phyloP scores from a whole-genome alignment of 345 rosid genomes.

The Boechera retrofracta region DNA sequence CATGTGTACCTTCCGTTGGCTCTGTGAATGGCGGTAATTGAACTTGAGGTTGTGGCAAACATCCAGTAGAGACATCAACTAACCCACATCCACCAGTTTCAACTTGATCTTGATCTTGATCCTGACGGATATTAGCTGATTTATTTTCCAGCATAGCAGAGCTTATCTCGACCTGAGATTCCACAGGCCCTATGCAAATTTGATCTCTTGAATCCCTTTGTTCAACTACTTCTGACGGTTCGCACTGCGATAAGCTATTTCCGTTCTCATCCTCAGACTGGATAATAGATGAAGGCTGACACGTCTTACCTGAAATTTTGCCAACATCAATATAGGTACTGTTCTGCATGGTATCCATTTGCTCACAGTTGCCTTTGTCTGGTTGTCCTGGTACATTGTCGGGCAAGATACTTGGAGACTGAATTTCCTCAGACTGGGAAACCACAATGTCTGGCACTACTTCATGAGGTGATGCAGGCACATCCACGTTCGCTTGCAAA shows the following conservation, averaged over 20 bases:
- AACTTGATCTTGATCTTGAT: conserved; percentile 12
- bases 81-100: conserved; percentile 9
- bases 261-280: conserved; percentile 30
- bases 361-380: not conserved
- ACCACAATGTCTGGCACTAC: too few species aligned
- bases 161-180: conserved; percentile 12
- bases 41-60: conserved; percentile 6
- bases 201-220: conserved; percentile 7
- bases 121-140: conserved; percentile 1
- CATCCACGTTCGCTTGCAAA: not conserved
- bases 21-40: not conserved
- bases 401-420: not conserved
- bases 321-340: not conserved
- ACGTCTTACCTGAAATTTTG: not conserved
- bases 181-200: not conserved
- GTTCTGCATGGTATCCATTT: conserved; percentile 16
- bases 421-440: too few species aligned
- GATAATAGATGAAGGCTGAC: conserved; percentile 12
- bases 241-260: conserved; percentile 7
- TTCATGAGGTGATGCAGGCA: too few species aligned
- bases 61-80: conserved; percentile 9
- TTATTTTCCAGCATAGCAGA: not conserved
- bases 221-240: conserved; percentile 23
- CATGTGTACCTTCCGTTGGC: not conserved
- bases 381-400: not conserved